These are phyloP conservation scores for Lycium barbarum DNA, from an alignment of 257 asterid species.

Conservation along the genomic window DNA sequence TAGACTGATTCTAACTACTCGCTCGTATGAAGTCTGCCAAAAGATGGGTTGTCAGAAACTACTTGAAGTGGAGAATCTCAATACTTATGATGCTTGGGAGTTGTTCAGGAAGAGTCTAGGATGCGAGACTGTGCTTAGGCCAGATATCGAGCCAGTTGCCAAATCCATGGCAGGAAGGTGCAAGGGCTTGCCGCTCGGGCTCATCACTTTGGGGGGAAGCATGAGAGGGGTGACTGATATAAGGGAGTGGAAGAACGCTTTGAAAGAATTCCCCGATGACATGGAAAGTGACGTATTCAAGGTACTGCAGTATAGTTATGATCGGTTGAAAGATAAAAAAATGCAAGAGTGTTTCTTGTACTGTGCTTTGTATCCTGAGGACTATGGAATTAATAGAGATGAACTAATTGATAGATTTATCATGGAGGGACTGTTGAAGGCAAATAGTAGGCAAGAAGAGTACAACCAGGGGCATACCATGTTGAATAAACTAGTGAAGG, in stretches of 20 bases:
- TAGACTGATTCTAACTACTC: conserved; percentile 41
- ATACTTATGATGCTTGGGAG: conserved; percentile 13
- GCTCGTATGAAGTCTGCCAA: conserved; percentile 36
- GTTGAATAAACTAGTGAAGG: not conserved
- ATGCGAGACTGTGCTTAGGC: not conserved
- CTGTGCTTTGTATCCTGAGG: conserved; percentile 18
- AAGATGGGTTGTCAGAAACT: conserved; percentile 27
- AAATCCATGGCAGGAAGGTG: not conserved
- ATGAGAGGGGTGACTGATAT: conserved; percentile 19
- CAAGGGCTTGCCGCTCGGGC: not conserved
- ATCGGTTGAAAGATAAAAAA: not conserved
- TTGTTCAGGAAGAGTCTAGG: conserved; percentile 2
- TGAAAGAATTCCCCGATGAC: not conserved
- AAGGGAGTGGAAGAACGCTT: not conserved
- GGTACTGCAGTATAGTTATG: not conserved
- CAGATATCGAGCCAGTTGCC: not conserved
- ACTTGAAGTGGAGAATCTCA: not conserved
- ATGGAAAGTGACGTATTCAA: not conserved
- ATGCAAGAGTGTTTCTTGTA: not conserved
- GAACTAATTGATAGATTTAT: not conserved
- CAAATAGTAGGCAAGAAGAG: not conserved
- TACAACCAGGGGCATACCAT: not conserved
- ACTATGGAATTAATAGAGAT: not conserved
- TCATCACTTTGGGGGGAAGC: not conserved
- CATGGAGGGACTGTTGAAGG: not conserved